These are phyloP conservation scores for Trichophyton mentagrophytes DNA, from an alignment of 2,329 filamentous ascomycete genomes.

Conservation along the genomic window DNA sequence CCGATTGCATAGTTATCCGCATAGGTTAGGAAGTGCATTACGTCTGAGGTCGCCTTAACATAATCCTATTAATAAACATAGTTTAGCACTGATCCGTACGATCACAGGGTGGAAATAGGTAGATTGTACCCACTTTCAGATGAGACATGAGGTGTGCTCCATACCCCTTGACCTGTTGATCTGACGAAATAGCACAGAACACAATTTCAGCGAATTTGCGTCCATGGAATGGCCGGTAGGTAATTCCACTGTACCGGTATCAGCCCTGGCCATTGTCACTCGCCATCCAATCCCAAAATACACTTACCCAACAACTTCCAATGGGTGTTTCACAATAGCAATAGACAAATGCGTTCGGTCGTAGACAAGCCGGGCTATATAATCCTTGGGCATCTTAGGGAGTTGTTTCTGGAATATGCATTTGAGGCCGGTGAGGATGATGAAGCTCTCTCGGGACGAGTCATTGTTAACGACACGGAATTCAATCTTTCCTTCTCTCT, in stretches of 20 bases:
- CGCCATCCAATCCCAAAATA: background rate
- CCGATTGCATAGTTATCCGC: conserved; percentile 98
- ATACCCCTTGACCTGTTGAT: conserved; percentile 98
- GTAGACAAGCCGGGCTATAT: conserved; percentile 93
- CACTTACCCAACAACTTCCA: conserved; percentile 66
- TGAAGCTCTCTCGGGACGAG: conserved; percentile 69
- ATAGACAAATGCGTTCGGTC: conserved; percentile 93
- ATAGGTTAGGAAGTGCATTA: conserved; percentile 98
- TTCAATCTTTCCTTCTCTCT: conserved; percentile 86
- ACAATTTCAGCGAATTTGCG: conserved; percentile 95
- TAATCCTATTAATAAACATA: conserved; percentile 50
- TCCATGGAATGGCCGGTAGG: conserved; percentile 84
- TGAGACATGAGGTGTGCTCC: conserved; percentile 97
- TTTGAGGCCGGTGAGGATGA: conserved; percentile 89
- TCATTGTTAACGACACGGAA: conserved; percentile 98
- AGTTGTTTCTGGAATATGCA: conserved; percentile 98
- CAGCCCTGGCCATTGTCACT: too few species aligned
- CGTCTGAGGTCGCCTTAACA: conserved; percentile 87
- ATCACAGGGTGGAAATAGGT: background rate
- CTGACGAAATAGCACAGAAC: conserved; percentile 92
- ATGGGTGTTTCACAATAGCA: conserved; percentile 90
- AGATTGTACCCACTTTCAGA: conserved; percentile 49
- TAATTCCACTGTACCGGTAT: conserved; percentile 60
- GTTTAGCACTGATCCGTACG: background rate
- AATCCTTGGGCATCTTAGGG: conserved; percentile 98